These are phyloP conservation scores for Yamadazyma tumulicola DNA, from an alignment of 805 yeast species.

Conservation along the genomic window DNA sequence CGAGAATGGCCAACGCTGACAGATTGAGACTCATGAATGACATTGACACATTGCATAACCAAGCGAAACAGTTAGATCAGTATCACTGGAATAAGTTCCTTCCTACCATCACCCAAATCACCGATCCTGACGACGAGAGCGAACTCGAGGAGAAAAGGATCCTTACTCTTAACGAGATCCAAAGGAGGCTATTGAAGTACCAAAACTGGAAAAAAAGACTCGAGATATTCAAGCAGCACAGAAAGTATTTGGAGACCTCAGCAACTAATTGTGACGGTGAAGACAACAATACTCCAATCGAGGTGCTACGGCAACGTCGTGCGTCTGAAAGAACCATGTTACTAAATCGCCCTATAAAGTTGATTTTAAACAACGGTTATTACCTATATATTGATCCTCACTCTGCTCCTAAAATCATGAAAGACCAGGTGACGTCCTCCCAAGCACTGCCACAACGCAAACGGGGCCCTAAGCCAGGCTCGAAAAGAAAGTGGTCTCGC, in stretches of 20 bases:
- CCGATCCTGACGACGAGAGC: conserved; percentile 41
- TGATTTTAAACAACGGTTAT: conserved; percentile 35
- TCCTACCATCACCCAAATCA: conserved; percentile 47
- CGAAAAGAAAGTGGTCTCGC: neutral
- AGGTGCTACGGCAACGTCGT: conserved; percentile 21
- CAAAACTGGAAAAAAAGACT: conserved; percentile 36
- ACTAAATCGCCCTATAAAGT: conserved; percentile 35
- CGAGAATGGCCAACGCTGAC: conserved; percentile 54
- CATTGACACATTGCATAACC: conserved; percentile 50
- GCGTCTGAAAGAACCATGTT: conserved; percentile 18
- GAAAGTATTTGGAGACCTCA: conserved; percentile 13
- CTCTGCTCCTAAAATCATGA: conserved; percentile 18
- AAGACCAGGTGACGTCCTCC: too few relatives aligned
- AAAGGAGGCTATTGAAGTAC: conserved; percentile 33
- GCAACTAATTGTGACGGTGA: conserved; percentile 11
- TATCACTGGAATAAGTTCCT: conserved; percentile 48
- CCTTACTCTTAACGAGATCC: conserved; percentile 49
- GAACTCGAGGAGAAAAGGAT: conserved; percentile 53
- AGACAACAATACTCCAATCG: conserved; percentile 17
- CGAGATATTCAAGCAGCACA: conserved; percentile 22
- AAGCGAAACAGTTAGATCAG: conserved; percentile 34
- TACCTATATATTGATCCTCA: conserved; percentile 40
- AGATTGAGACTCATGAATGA: conserved; percentile 51
- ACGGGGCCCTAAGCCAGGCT: neutral
- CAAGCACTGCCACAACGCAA: neutral